These are phyloP conservation scores for Xerocomellus dryophilus DNA, from an alignment of 768 basidiomycete species.

Conservation along the genomic window DNA sequence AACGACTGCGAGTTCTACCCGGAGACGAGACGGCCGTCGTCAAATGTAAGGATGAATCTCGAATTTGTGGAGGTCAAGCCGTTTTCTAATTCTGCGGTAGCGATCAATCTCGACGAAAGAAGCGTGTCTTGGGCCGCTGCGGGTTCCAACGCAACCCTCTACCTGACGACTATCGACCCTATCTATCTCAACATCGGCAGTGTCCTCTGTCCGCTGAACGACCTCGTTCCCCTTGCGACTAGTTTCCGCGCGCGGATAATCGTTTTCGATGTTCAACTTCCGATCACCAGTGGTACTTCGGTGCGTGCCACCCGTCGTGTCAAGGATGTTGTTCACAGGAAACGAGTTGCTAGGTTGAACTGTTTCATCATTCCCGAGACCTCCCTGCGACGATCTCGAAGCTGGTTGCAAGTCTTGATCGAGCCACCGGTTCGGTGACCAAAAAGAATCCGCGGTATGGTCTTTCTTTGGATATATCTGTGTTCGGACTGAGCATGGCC, in stretches of 20 bases:
- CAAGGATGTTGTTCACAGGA: not conserved
- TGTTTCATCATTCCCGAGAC: conserved; percentile 93
- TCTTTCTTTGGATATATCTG: not conserved
- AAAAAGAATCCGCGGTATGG: conserved; percentile 78
- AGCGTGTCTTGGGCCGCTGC: conserved; percentile 83
- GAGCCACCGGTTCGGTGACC: conserved; percentile 65
- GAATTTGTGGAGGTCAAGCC: not conserved
- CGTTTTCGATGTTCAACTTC: conserved; percentile 88
- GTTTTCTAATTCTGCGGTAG: conserved; percentile 39
- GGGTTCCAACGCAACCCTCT: conserved; percentile 85
- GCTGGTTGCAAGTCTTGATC: conserved; percentile 75
- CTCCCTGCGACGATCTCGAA: conserved; percentile 86
- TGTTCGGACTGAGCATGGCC: conserved; percentile 3
- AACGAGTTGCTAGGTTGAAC: conserved; percentile 59
- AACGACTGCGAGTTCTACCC: conserved; percentile 80
- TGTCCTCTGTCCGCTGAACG: conserved; percentile 75
- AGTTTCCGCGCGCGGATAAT: conserved; percentile 85
- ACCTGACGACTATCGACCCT: conserved; percentile 79
- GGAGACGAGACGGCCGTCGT: conserved; percentile 89
- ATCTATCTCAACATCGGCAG: conserved; percentile 84
- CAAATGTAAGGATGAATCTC: conserved; percentile 45
- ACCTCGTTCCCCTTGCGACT: conserved; percentile 72
- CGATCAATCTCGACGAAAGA: conserved; percentile 80
- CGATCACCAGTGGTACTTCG: conserved; percentile 83
- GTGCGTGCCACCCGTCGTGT: conserved; percentile 40